A percentile compares a stretch with the other conserved stretches of the same genome.
phyloP scores from a whole-genome alignment of 179 eudicot species.

The Drosera spatulata region DNA sequence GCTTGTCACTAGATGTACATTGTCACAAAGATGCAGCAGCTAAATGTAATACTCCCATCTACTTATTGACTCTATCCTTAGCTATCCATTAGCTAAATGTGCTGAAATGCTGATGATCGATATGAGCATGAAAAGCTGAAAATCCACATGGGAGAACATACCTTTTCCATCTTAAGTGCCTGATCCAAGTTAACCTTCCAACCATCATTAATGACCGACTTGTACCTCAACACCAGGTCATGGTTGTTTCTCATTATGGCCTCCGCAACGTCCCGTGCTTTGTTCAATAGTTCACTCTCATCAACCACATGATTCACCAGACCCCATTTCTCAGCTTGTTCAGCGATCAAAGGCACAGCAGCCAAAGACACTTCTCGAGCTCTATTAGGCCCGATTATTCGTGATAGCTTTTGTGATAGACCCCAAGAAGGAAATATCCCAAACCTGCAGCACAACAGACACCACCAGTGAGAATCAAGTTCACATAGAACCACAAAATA shows the following conservation, averaged over 20 bases:
- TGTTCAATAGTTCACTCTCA: constrained; percentile 51
- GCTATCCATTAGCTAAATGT: too few relatives aligned
- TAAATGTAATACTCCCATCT: too few relatives aligned
- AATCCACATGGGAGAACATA: constrained; percentile 11
- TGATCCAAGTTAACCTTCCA: constrained; percentile 61
- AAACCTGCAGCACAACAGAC: constrained; percentile 36
- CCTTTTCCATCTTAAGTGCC: constrained; percentile 90
- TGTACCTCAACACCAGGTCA: constrained; percentile 81
- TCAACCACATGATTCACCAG: constrained; percentile 90
- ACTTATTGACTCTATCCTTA: too few relatives aligned
- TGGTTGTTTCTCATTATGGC: constrained; percentile 73
- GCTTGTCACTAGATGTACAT: too few relatives aligned
- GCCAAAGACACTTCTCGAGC: constrained; percentile 85
- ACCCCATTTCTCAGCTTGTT: constrained; percentile 76
- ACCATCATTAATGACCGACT: constrained; percentile 90
- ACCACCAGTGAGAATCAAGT: not conserved
- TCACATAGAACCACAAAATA: too few relatives aligned
- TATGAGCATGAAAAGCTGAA: not conserved
- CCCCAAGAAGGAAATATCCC: constrained; percentile 99
- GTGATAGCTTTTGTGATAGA: constrained; percentile 94
- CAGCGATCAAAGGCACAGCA: constrained; percentile 73
- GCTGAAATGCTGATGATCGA: not conserved
- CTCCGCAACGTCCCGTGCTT: constrained; percentile 68
- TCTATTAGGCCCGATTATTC: constrained; percentile 73
- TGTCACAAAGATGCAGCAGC: too few relatives aligned